Percentiles rank a stretch among this genome's conserved stretches.
Evolutionary conservation across 2,329 filamentous ascomycete species (phyloP).

Genomic region (Byssochlamys sp.): DNA sequence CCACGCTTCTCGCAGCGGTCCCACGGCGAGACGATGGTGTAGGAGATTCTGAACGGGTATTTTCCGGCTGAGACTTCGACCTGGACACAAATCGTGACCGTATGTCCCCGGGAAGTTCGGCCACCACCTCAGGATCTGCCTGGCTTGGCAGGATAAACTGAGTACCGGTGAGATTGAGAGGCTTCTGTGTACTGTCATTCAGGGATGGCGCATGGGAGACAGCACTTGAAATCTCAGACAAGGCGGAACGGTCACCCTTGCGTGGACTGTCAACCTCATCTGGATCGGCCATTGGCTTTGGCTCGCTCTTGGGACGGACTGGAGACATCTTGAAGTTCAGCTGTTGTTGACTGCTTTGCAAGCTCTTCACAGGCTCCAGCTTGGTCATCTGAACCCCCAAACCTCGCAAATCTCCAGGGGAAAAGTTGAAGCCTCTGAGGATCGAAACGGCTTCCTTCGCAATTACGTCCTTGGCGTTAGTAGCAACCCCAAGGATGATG

Average conservation of each 20-base stretch:
- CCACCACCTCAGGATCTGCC: conserved; percentile 69
- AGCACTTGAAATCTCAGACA: conserved; percentile 13
- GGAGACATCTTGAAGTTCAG: conserved; percentile 56
- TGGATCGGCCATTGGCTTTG: conserved; percentile 27
- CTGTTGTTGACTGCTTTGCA: conserved; percentile 66
- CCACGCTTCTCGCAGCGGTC: conserved; percentile 17
- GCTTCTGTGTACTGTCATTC: conserved; percentile 42
- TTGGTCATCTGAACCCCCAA: conserved; percentile 90
- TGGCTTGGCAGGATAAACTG: conserved; percentile 83
- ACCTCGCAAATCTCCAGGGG: conserved; percentile 84
- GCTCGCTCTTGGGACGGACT: conserved; percentile 16
- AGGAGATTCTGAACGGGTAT: conserved; percentile 24
- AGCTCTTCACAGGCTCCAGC: conserved; percentile 65
- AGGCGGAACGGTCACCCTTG: conserved; percentile 21
- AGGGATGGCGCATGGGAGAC: conserved; percentile 22
- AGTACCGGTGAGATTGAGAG: conserved; percentile 71
- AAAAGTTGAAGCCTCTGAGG: conserved; percentile 69
- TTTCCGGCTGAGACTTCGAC: conserved; percentile 20
- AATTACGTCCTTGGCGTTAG: conserved; percentile 61
- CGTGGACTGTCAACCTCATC: conserved; percentile 41
- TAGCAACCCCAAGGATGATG: conserved; percentile 69
- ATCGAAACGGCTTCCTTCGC: conserved; percentile 78
- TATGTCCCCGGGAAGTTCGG: conserved; percentile 76
- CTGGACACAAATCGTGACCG: conserved; percentile 62
- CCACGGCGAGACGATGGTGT: conserved; percentile 15